Base-by-base conservation (phyloP, 495 filamentous ascomycete genomes). In the Penicillium lividum region DNA sequence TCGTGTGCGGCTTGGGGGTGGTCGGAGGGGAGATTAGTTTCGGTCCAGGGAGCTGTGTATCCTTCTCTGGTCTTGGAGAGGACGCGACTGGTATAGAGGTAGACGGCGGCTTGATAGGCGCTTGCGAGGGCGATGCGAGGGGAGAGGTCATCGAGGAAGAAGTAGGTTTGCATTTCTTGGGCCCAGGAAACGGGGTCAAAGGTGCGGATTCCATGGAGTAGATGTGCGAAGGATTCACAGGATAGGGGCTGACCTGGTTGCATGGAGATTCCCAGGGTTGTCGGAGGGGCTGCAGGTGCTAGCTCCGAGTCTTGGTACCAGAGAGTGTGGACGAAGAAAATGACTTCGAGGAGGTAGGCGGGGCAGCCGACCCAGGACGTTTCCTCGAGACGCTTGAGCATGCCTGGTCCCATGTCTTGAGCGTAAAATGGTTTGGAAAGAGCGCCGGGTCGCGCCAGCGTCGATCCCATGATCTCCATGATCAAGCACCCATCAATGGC, bases 401-500 rank as follows among this genome's bases (percentile, higher is more conserved):
- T 67, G 8, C 65, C 62, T n/a, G 77, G 65, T 7, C 72, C 72
- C 74, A 77, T 76, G 51, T 65, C 54, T 5, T 68, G 62, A 54
- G 74, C 71, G 58, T 75, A 77, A 62, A 80, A 77, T 3, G 77
- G 77, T 48, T 68, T 73, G 0, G 77, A 76, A 29, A 80, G 72
- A 11, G 71, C 70, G 15, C 77, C 77, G 5, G 75, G 76, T 15
- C 76, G 67, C 5, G 75, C 76, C 18, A 80, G 76, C 2, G 77
- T 80, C 16, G 77, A 76, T 25, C 77, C 77, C 77, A 80, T 80
- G 28, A 80, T 77, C 58, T 80, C 74, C 59, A 78, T 75, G 40
- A 80, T 71, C 44, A 80, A 65, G 46, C 73, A 77, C 1, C 73
- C 72, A 45, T 80, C 77, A 4, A 77, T 64, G 25, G 75, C 74